These are phyloP conservation scores for Domatiomyces catenatus DNA, from an alignment of 2,329 filamentous ascomycete species.

Conservation along the genomic window DNA sequence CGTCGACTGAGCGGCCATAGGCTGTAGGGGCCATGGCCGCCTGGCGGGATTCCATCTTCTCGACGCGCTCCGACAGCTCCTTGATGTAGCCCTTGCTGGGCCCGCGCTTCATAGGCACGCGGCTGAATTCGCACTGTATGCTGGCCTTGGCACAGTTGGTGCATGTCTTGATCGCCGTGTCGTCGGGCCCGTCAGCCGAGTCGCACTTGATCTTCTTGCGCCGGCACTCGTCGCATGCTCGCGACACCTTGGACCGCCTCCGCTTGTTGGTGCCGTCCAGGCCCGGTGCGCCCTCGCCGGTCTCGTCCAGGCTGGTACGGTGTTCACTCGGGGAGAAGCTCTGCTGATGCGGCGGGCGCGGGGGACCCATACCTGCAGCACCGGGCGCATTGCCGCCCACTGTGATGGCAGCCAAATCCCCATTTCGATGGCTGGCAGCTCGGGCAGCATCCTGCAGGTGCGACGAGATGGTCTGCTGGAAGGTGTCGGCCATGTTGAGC, in stretches of 20 bases:
- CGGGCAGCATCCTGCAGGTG: neutral
- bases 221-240: slow-evolving; percentile 77
- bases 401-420: neutral
- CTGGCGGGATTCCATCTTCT: slow-evolving; percentile 67
- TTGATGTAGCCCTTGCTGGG: slow-evolving; percentile 89
- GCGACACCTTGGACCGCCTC: slow-evolving; percentile 72
- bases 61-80: slow-evolving; percentile 70
- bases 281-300: slow-evolving; percentile 5
- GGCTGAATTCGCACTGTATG: slow-evolving; percentile 69
- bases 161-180: slow-evolving; percentile 46
- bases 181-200: slow-evolving; percentile 54
- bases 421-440: neutral
- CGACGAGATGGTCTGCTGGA: neutral
- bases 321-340: slow-evolving; percentile 5
- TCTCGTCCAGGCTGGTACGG: slow-evolving; percentile 10
- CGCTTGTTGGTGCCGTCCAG: slow-evolving; percentile 44
- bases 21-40: slow-evolving; percentile 27
- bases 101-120: slow-evolving; percentile 74
- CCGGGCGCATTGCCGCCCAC: slow-evolving; percentile 4
- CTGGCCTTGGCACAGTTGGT: slow-evolving; percentile 65
- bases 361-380: slow-evolving; percentile 8
- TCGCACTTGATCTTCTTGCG: slow-evolving; percentile 69
- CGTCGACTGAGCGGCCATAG: slow-evolving; percentile 24
- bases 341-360: slow-evolving; percentile 6
- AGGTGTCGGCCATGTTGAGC: neutral